Base-by-base conservation (phyloP, 495 filamentous ascomycete genomes). In the Neurospora sp. region DNA sequence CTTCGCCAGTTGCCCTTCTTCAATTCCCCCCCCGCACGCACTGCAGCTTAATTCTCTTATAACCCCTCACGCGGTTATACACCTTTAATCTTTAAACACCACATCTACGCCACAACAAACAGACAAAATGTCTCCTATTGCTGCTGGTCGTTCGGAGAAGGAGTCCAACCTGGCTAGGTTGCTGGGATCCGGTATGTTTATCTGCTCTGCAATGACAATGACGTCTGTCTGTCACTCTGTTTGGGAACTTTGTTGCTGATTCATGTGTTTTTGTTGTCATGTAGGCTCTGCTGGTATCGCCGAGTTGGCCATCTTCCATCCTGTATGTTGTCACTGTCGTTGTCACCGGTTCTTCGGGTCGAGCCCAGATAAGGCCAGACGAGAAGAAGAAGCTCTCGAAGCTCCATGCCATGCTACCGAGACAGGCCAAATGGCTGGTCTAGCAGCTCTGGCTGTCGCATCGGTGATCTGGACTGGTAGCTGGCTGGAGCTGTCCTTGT, bases 241-340 rank as follows among this genome's bases (percentile, higher is more conserved):
- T 17, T 27, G n/a, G 8, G 22, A 72, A 20, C 14, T 45, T 45
- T 22, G n/a, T 27, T 45, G 38, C 73, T 78, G 65, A 75, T 48
- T 40, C 8, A 5, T 12, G 17, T 70, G 39, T 8, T 16, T 14
- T 27, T 6, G 48, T 0, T 42, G 38, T 41, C 14, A 17, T 12
- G 22, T 48, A 99, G 96, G 93, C 75, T 92, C 88, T 79, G 94
- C 96, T 75, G 96, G 96, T 85, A 96, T 99, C 83, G 91, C 96
- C 75, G 96, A 99, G 83, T 86, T 99, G 77, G 89, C 94, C 79
- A 89, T 99, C 80, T 99, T 99, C 86, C 95, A 98, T 82, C 95
- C 95, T 72, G 94, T 96, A 87, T 76, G 90, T 80, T 69, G 65
- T 69, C 74, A 8, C 12, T 65, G 27, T 35, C 14, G 53, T 8